These are phyloP conservation scores for Aspergillus hortae DNA, from an alignment of 2,329 filamentous ascomycete species.

Conservation along the genomic window DNA sequence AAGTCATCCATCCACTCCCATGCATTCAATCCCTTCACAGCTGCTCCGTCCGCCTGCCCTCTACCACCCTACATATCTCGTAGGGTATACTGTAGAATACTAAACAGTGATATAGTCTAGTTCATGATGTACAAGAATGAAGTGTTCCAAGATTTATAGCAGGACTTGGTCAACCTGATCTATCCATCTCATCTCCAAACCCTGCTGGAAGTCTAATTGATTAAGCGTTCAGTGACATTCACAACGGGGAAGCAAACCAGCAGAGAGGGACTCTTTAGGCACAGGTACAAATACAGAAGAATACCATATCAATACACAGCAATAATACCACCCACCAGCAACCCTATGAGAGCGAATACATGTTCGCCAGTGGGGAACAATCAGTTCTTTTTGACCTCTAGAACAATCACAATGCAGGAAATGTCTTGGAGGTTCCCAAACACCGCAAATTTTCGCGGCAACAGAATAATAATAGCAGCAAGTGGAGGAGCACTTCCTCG, in stretches of 20 bases:
- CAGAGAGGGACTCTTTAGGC: neutral
- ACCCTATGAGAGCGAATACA: too few relatives aligned
- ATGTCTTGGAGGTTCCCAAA: neutral
- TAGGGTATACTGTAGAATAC: neutral
- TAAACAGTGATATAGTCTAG: neutral
- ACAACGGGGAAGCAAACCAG: too few relatives aligned
- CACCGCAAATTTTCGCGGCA: neutral
- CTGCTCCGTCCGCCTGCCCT: neutral
- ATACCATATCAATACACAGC: too few relatives aligned
- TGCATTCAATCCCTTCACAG: too few relatives aligned
- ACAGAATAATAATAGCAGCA: neutral
- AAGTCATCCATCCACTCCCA: too few relatives aligned
- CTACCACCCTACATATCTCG: neutral
- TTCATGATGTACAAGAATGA: neutral
- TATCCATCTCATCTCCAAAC: neutral
- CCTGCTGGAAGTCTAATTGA: neutral
- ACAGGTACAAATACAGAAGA: neutral
- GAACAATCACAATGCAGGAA: too few relatives aligned
- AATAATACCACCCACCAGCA: too few relatives aligned
- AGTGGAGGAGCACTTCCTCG: neutral
- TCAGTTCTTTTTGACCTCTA: too few relatives aligned
- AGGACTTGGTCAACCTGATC: neutral
- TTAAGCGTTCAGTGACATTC: neutral
- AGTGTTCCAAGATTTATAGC: neutral
- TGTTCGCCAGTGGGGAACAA: too few relatives aligned